Conservation (phyloP, 202 grass and related monocot species). For the Hordeum pubiflorum region DNA sequence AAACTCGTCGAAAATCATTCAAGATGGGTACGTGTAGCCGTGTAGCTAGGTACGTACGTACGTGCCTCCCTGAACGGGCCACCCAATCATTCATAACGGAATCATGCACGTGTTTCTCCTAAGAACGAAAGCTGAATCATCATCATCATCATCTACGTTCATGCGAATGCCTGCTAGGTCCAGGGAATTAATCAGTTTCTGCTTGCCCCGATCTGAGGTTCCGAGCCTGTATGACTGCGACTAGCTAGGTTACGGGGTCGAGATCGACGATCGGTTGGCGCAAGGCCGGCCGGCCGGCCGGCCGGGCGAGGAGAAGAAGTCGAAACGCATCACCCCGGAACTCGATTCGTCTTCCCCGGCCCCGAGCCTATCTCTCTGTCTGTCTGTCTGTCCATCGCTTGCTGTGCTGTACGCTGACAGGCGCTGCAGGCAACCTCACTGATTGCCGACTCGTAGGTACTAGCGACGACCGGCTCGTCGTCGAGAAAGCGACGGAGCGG, state of each 20-base stretch:
- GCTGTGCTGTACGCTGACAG: neutral
- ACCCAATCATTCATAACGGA: neutral
- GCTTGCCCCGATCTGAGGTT: neutral
- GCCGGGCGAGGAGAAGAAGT: neutral
- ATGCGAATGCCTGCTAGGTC: neutral
- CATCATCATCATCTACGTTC: neutral
- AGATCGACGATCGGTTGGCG: too few relatives aligned
- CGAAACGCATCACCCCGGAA: neutral
- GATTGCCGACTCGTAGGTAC: neutral
- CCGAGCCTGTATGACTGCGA: too few relatives aligned
- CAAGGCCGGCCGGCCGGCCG: too few relatives aligned
- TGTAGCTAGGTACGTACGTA: neutral
- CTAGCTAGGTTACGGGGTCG: too few relatives aligned
- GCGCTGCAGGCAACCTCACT: neutral
- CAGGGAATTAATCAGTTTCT: neutral
- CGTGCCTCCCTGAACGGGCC: neutral
- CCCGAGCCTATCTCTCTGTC: neutral
- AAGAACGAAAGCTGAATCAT: neutral
- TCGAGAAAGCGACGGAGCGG: neutral
- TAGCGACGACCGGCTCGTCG: neutral
- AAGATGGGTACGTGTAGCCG: neutral
- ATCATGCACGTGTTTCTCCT: neutral
- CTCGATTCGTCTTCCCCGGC: neutral
- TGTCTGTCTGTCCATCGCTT: neutral
- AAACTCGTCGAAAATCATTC: constrained; percentile 21